phyloP scores from a whole-genome alignment of 2,329 filamentous ascomycete genomes.

The Fusarium veterinarium region DNA sequence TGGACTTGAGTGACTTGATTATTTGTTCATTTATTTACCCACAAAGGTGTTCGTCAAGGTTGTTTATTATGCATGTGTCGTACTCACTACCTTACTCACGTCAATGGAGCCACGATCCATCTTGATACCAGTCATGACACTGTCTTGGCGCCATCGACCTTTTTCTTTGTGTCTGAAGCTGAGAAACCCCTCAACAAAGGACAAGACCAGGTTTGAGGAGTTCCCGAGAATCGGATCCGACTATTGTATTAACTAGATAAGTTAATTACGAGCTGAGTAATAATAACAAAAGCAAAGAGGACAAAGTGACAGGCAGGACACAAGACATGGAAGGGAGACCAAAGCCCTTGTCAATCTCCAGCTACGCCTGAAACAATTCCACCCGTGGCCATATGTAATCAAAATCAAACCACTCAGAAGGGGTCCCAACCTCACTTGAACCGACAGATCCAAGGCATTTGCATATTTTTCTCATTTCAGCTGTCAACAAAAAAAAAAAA shows the following conservation, averaged over 20 bases:
- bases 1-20: background rate
- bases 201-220: constrained; percentile 1
- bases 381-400: constrained; percentile 29
- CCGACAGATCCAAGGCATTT: constrained; percentile 16
- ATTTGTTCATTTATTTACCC: background rate
- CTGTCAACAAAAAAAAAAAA: background rate
- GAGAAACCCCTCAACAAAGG: constrained; percentile 23
- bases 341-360: constrained; percentile 34
- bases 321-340: constrained; percentile 32
- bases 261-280: constrained; percentile 11
- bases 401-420: constrained; percentile 37
- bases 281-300: constrained; percentile 13
- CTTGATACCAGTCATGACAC: constrained; percentile 3
- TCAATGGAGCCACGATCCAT: constrained; percentile 14
- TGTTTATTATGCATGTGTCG: background rate
- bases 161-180: constrained; percentile 8
- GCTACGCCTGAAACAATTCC: constrained; percentile 39
- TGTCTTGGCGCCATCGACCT: constrained; percentile 6
- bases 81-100: background rate
- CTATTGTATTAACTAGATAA: background rate
- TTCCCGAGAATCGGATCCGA: constrained; percentile 32
- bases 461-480: constrained; percentile 29
- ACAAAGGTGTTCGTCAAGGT: constrained; percentile 24
- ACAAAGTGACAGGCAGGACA: constrained; percentile 5
- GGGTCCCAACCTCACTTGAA: constrained; percentile 22